Percentiles rank a stretch among this genome's conserved stretches.
These are phyloP conservation scores for Pittosporum tobira DNA, from an alignment of 129 eudicot species.

Conservation along the genomic window DNA sequence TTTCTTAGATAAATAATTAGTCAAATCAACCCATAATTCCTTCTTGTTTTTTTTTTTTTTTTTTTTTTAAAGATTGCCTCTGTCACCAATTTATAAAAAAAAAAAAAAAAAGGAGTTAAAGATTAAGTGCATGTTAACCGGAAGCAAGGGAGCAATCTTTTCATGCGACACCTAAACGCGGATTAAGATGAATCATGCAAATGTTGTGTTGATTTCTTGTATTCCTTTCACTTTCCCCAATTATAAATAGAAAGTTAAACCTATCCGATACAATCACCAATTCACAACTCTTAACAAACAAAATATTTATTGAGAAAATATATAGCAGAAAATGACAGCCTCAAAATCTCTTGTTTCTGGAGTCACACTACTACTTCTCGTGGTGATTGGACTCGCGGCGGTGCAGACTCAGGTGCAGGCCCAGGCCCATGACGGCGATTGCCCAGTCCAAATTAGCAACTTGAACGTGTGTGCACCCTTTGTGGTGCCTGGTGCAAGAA, in stretches of 20 bases:
- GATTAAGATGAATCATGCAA: conserved; percentile 46
- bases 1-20: no score
- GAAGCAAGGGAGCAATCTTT: background rate
- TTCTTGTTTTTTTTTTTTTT: no score
- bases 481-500: conserved; percentile 50
- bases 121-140: background rate
- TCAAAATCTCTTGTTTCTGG: conserved; percentile 6
- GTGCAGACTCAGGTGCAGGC: conserved; percentile 18
- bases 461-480: conserved; percentile 63
- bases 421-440: conserved; percentile 20
- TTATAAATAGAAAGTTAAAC: conserved; percentile 24
- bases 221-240: background rate
- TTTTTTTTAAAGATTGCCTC: no score
- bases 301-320: background rate
- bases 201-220: background rate
- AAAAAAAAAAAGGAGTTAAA: no score
- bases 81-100: no score
- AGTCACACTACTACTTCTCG: background rate
- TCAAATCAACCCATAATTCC: no score
- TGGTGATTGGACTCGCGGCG: conserved; percentile 11
- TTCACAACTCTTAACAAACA: background rate
- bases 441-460: conserved; percentile 37
- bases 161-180: background rate
- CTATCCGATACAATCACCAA: background rate
- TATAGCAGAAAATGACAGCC: background rate